phyloP scores from a whole-genome alignment of 2,329 filamentous ascomycete genomes.

The Oidium heveae region DNA sequence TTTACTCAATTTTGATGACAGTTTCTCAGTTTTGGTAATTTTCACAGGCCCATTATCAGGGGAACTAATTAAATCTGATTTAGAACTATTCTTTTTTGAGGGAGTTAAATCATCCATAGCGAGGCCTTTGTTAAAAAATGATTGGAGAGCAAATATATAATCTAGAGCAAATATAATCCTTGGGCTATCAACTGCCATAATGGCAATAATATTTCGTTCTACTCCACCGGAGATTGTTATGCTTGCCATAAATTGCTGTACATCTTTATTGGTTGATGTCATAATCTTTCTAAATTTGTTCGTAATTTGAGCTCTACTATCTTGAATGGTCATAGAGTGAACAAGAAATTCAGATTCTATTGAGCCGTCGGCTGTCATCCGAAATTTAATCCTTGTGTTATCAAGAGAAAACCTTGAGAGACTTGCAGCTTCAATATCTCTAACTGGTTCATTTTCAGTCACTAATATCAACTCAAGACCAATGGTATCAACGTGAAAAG shows the following conservation, averaged over 20 bases:
- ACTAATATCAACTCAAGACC: conserved; percentile 70
- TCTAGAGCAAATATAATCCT: conserved; percentile 87
- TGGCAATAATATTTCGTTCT: conserved; percentile 61
- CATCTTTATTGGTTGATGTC: conserved; percentile 83
- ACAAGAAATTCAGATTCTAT: conserved; percentile 84
- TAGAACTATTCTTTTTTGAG: conserved; percentile 23
- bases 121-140: conserved; percentile 54
- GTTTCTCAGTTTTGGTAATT: neutral
- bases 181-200: conserved; percentile 85
- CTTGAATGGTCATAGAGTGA: conserved; percentile 80
- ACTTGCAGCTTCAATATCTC: conserved; percentile 51
- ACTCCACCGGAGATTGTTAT: conserved; percentile 72
- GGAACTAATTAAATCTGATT: conserved; percentile 29
- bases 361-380: conserved; percentile 78
- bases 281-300: conserved; percentile 98
- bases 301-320: conserved; percentile 66
- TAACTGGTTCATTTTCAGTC: conserved; percentile 51
- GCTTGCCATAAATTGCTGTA: conserved; percentile 96
- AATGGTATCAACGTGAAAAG: conserved; percentile 72
- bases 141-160: conserved; percentile 74
- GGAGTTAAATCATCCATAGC: conserved; percentile 31
- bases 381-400: conserved; percentile 70
- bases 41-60: conserved; percentile 31
- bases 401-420: conserved; percentile 87
- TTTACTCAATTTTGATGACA: neutral